Percentiles rank a stretch among this genome's conserved stretches.
These are phyloP conservation scores for Sugiyamaella americana DNA, from an alignment of 805 yeast genomes.

Conservation along the genomic window DNA sequence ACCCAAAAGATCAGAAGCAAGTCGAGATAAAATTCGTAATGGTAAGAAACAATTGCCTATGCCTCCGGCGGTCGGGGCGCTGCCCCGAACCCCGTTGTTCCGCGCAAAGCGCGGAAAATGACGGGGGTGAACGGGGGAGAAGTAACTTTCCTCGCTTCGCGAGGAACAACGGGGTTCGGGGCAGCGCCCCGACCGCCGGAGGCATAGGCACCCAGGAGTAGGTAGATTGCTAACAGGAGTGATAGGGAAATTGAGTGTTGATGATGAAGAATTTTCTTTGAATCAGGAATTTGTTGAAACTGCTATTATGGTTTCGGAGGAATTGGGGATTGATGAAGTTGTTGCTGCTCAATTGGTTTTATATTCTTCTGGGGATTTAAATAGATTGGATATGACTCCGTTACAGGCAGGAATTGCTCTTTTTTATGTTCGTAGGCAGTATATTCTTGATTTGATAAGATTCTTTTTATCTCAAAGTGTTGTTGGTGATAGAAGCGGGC, in stretches of 20 bases:
- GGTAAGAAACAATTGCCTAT: constrained; percentile 22
- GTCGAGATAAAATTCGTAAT: constrained; percentile 28
- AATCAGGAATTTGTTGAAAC: constrained; percentile 60
- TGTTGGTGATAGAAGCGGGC: background rate
- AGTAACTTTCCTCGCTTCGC: too few relatives aligned
- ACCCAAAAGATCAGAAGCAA: constrained; percentile 34
- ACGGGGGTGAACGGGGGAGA: too few relatives aligned
- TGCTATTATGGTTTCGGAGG: constrained; percentile 54
- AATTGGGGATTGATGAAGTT: constrained; percentile 70
- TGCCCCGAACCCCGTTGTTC: too few relatives aligned
- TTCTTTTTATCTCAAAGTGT: constrained; percentile 11
- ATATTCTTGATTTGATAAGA: constrained; percentile 47
- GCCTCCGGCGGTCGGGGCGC: too few relatives aligned
- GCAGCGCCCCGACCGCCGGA: too few relatives aligned
- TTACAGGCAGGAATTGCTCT: constrained; percentile 50
- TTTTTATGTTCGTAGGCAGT: constrained; percentile 63
- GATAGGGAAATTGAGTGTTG: constrained; percentile 41
- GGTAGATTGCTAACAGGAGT: too few relatives aligned
- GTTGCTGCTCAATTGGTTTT: constrained; percentile 64
- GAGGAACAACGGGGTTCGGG: too few relatives aligned
- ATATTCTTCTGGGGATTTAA: constrained; percentile 37
- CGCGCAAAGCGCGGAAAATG: too few relatives aligned
- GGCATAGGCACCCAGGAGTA: too few relatives aligned
- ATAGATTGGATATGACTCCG: constrained; percentile 33
- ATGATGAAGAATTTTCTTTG: constrained; percentile 51